A percentile compares a stretch with the other conserved stretches of the same genome.
phyloP scores from a whole-genome alignment of 257 asterid species.

The Ballota nigra region DNA sequence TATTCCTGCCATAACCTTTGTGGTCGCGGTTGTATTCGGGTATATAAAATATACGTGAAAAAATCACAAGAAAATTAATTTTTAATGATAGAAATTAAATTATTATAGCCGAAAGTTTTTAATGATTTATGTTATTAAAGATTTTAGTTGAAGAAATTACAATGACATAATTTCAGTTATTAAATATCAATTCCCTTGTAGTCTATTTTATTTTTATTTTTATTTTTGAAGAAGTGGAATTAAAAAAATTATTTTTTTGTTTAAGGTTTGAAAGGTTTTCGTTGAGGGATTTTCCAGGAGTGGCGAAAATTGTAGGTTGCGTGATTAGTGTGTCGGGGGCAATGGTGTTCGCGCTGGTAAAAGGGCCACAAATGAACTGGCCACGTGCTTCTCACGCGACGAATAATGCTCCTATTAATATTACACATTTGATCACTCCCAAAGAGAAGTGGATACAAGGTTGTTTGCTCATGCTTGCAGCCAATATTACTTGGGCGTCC shows the following conservation, averaged over 20 bases:
- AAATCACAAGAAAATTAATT: too few relatives aligned
- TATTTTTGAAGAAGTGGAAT: background rate
- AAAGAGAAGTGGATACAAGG: conserved; percentile 50
- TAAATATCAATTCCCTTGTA: too few relatives aligned
- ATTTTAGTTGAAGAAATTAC: too few relatives aligned
- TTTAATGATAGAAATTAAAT: too few relatives aligned
- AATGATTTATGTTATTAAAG: too few relatives aligned
- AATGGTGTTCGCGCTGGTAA: conserved; percentile 57
- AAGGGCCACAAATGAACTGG: conserved; percentile 50
- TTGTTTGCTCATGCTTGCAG: conserved; percentile 49
- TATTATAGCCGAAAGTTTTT: too few relatives aligned
- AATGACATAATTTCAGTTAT: too few relatives aligned
- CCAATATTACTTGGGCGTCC: conserved; percentile 52
- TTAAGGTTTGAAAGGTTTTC: conserved; percentile 52
- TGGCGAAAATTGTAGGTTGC: conserved; percentile 46
- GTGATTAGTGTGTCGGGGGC: conserved; percentile 47
- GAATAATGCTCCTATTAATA: background rate
- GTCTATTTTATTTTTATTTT: too few relatives aligned
- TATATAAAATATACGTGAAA: background rate
- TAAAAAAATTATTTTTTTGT: background rate
- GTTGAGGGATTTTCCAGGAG: conserved; percentile 35
- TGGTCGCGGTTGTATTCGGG: conserved; percentile 45
- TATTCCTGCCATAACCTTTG: conserved; percentile 56
- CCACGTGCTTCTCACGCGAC: background rate
- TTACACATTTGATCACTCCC: background rate